These are phyloP conservation scores for Salvia rosmarinus DNA, from an alignment of 257 asterid species.

Conservation along the genomic window DNA sequence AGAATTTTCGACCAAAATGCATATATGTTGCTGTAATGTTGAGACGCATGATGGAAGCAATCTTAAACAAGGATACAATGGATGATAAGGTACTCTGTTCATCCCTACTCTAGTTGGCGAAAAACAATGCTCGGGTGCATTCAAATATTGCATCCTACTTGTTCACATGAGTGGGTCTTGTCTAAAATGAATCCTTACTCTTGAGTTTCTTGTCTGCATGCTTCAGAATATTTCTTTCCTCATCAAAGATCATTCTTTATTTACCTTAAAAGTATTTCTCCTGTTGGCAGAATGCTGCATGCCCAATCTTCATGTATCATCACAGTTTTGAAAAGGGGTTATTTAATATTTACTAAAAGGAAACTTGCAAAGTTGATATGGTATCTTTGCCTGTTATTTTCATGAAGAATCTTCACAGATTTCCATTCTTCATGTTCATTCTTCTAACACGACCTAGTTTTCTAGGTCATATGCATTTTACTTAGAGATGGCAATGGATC, in stretches of 20 bases:
- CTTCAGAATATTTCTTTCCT: not conserved
- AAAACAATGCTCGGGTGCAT: not conserved
- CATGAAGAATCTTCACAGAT: not conserved
- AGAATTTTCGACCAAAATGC: constrained; percentile 90
- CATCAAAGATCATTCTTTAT: not conserved
- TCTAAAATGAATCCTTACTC: constrained; percentile 1
- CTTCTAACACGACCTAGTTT: not conserved
- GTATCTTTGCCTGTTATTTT: not conserved
- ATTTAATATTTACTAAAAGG: not conserved
- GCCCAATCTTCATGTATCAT: not conserved
- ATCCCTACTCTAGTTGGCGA: not conserved
- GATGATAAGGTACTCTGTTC: constrained; percentile 78
- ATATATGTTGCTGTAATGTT: constrained; percentile 91
- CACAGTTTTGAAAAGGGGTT: not conserved
- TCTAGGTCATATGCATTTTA: not conserved
- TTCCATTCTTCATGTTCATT: constrained; percentile 14
- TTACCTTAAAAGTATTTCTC: constrained; percentile 20
- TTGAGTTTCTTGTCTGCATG: not conserved
- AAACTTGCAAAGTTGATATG: not conserved
- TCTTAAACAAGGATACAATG: constrained; percentile 90
- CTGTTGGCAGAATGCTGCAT: not conserved
- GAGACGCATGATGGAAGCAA: constrained; percentile 97
- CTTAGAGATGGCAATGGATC: too few species aligned
- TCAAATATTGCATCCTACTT: constrained; percentile 4
- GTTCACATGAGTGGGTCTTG: not conserved